Evolutionary conservation across 768 basidiomycete genomes (phyloP), one percentile per base, ranked within the genome.

Genomic region (Leccinum uliginosum): DNA sequence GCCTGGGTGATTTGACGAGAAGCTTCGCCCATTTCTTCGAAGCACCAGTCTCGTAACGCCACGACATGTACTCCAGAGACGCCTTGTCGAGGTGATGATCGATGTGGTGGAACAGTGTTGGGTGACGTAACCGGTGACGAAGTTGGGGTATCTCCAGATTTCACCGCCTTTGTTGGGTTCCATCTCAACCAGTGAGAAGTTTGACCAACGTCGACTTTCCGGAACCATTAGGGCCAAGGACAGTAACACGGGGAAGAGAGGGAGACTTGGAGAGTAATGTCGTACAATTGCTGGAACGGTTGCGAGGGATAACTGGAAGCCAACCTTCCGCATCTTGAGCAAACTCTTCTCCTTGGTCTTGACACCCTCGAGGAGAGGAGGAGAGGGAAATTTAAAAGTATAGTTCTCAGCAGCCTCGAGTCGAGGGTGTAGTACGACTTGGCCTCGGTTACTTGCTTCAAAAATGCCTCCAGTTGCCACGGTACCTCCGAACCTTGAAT

Each of bases 71-170:
- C 79, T 98, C 95, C 66, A 98, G 87, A 50, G 95, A 91, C 14
- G 95, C 97, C 83, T 94, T 96, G 83, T 98, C 95, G 71, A 98
- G 91, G 72, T 98, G 95, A 74, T 93, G 78, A 74, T 98, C 95
- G 70, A 98, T 98, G 75, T 98, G 95, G 81, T 98, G 95, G 94
- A 98, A 98, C 59, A 95, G 76, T 98, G 95, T 76, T 98, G 95
- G 43, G 95, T 95, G 64, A 98, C 95, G 78, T 98, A 98, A 70
- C 95, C 95, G 61, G 97, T 96, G 78, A 98, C 95, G 84, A 98
- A 82, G 83, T 98, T 98, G 60, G 95, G 95, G 79, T 98, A 95
- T 80, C 95, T 98, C 95, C 95, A 98, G 76, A 89, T 87, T 76
- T 94, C 92, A 81, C 95, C 95, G 61, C 91, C 91, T 78, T 86